phyloP scores from a whole-genome alignment of 2,329 filamentous ascomycete species.

The Biscogniauxia marginata region DNA sequence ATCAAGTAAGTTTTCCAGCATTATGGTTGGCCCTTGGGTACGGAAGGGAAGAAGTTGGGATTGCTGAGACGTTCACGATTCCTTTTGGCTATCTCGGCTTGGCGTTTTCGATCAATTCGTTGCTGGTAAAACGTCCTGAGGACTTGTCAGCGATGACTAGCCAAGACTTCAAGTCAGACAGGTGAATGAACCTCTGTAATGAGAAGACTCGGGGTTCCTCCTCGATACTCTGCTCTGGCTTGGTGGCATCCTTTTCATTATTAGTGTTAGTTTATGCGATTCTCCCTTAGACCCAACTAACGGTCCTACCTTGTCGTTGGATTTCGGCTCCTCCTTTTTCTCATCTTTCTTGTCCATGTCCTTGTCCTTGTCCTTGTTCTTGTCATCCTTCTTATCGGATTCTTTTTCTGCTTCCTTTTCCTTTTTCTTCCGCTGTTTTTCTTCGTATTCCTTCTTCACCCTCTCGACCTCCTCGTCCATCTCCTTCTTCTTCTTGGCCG shows the following conservation, averaged over 20 bases:
- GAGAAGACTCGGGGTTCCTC: slow-evolving; percentile 79
- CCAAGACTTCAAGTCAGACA: not conserved
- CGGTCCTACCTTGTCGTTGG: slow-evolving; percentile 35
- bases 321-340: slow-evolving; percentile 35
- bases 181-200: slow-evolving; percentile 64
- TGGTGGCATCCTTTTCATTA: slow-evolving; percentile 31
- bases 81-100: slow-evolving; percentile 74
- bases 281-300: slow-evolving; percentile 36
- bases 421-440: slow-evolving; percentile 66
- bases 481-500: slow-evolving; percentile 65
- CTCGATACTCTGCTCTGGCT: slow-evolving; percentile 38
- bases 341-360: slow-evolving; percentile 40
- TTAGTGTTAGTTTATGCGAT: not conserved
- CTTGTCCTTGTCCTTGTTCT: slow-evolving; percentile 46
- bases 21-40: slow-evolving; percentile 56
- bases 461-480: slow-evolving; percentile 63
- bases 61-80: slow-evolving; percentile 79
- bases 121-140: slow-evolving; percentile 80
- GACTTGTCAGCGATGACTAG: slow-evolving; percentile 15
- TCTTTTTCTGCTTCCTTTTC: slow-evolving; percentile 63
- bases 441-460: slow-evolving; percentile 75
- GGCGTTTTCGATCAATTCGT: slow-evolving; percentile 74
- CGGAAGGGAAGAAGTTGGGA: slow-evolving; percentile 79
- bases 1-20: not conserved
- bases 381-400: slow-evolving; percentile 45